phyloP scores from a whole-genome alignment of 495 filamentous ascomycete genomes.

The Penicillium waksmanii region DNA sequence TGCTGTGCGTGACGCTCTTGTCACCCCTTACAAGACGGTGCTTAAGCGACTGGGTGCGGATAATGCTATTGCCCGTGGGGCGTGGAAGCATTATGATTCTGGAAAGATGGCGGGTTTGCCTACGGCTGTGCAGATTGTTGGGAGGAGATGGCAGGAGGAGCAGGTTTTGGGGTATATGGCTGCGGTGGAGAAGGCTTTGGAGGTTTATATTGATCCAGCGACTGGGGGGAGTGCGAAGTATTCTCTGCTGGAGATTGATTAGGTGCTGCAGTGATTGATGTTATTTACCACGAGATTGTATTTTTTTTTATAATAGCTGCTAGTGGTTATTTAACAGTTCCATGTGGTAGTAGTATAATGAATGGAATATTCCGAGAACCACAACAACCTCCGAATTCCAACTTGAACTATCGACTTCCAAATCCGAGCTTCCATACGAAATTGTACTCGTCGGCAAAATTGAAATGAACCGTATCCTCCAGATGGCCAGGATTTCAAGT shows the following conservation, averaged over 20 bases:
- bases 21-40: slow-evolving; percentile 54
- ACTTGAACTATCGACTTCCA: too few relatives aligned
- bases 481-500: too few relatives aligned
- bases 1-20: slow-evolving; percentile 65
- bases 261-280: neutral
- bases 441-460: too few relatives aligned
- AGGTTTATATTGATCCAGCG: slow-evolving; percentile 45
- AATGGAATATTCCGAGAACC: too few relatives aligned
- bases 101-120: slow-evolving; percentile 83
- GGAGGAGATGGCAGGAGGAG: slow-evolving; percentile 85
- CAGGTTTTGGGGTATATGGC: slow-evolving; percentile 88
- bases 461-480: too few relatives aligned
- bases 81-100: slow-evolving; percentile 88
- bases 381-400: too few relatives aligned
- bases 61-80: slow-evolving; percentile 78
- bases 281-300: too few relatives aligned
- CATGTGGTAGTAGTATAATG: too few relatives aligned
- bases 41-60: slow-evolving; percentile 49
- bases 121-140: slow-evolving; percentile 85
- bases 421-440: too few relatives aligned
- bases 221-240: slow-evolving; percentile 60
- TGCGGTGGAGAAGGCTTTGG: slow-evolving; percentile 71
- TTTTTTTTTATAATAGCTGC: too few relatives aligned
- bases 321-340: too few relatives aligned
- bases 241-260: slow-evolving; percentile 63